phyloP scores from a whole-genome alignment of 805 yeast species.

The Yamadazyma ubonensis region DNA sequence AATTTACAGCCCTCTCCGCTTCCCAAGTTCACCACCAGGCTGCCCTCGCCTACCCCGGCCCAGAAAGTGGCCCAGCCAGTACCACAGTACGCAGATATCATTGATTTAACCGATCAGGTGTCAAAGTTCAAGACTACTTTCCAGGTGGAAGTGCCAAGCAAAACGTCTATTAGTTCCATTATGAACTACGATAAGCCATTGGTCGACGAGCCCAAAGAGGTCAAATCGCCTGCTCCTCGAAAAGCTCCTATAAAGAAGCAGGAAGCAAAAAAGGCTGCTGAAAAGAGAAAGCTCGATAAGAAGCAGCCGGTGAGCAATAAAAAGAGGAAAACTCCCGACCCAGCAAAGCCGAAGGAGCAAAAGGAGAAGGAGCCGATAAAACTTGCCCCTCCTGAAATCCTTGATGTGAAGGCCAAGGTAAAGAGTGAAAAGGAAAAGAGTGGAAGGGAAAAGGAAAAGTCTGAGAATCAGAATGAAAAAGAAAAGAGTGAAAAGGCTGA shows the following conservation, averaged over 20 bases:
- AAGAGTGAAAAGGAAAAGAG: conserved; percentile 7
- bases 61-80: no score
- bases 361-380: conserved; percentile 15
- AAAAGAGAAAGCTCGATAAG: conserved; percentile 11
- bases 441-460: conserved; percentile 1
- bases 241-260: conserved; percentile 18
- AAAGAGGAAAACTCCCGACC: conserved; percentile 17
- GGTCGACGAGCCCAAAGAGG: conserved; percentile 16
- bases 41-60: conserved; percentile 1
- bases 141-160: conserved; percentile 21
- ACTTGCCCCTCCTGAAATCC: conserved; percentile 23
- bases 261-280: conserved; percentile 14
- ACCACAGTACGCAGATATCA: conserved; percentile 1
- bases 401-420: conserved; percentile 16
- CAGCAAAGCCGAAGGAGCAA: conserved; percentile 8
- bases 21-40: conserved; percentile 4
- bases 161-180: conserved; percentile 40
- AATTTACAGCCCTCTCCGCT: conserved; percentile 10
- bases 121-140: conserved; percentile 33
- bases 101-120: conserved; percentile 23
- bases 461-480: conserved; percentile 1
- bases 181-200: conserved; percentile 34
- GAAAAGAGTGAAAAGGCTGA: not conserved
- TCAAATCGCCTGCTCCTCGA: conserved; percentile 12
- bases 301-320: conserved; percentile 15